Conservation (phyloP, 371 early-diverging fungal genomes). For the Syncephalastrum contaminatum region DNA sequence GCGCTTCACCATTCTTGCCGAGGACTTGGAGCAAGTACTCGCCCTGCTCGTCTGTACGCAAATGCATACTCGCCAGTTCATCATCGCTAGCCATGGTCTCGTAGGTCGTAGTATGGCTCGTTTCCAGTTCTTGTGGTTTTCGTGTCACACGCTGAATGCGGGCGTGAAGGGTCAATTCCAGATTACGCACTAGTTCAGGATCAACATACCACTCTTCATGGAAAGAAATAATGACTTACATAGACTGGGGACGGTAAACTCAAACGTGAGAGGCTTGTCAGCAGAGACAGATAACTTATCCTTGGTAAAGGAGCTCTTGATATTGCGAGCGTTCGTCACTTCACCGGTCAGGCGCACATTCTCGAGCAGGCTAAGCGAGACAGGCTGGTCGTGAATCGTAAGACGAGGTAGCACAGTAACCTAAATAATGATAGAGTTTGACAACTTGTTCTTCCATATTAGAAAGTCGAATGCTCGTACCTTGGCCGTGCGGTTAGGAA, state of each 20-base stretch:
- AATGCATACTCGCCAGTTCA: conserved; percentile 12
- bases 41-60: conserved; percentile 13
- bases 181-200: too few relatives aligned
- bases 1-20: conserved; percentile 51
- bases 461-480: conserved; percentile 8
- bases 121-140: too few relatives aligned
- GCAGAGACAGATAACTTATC: conserved; percentile 26
- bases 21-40: conserved; percentile 38
- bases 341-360: conserved; percentile 28
- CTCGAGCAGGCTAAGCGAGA: conserved; percentile 43
- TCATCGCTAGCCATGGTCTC: too few relatives aligned
- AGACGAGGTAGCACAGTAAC: conserved; percentile 41
- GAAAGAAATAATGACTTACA: conserved; percentile 15
- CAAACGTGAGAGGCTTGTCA: conserved; percentile 21
- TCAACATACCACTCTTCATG: too few relatives aligned
- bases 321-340: conserved; percentile 19
- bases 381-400: conserved; percentile 17
- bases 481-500: conserved; percentile 39
- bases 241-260: conserved; percentile 35
- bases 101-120: too few relatives aligned
- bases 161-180: too few relatives aligned
- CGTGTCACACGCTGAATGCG: too few relatives aligned
- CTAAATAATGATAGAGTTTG: conserved; percentile 6
- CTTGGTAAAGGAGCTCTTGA: conserved; percentile 25
- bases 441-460: neutral